Percentiles rank a stretch among this genome's conserved stretches.
These are phyloP conservation scores for Aspergillus ellipticus DNA, from an alignment of 495 filamentous ascomycete genomes.

Conservation along the genomic window DNA sequence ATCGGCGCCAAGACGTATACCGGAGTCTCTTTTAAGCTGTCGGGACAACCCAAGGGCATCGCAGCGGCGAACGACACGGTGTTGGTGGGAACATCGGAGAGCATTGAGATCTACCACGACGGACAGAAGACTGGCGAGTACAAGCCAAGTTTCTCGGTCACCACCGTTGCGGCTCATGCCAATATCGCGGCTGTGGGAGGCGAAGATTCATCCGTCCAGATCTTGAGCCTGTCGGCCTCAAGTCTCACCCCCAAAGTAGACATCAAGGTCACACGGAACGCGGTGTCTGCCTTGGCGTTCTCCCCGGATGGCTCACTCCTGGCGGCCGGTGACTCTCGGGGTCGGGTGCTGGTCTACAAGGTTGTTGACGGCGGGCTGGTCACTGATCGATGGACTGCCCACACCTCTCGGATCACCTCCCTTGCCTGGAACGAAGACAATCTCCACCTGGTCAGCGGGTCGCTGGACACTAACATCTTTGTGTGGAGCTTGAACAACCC, in stretches of 20 bases:
- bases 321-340: slow-evolving; percentile 76
- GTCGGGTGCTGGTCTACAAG: slow-evolving; percentile 78
- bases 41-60: slow-evolving; percentile 60
- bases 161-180: slow-evolving; percentile 64
- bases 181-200: slow-evolving; percentile 70
- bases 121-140: slow-evolving; percentile 53
- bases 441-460: slow-evolving; percentile 76
- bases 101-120: slow-evolving; percentile 62
- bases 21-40: slow-evolving; percentile 47
- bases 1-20: slow-evolving; percentile 55
- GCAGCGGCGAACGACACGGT: slow-evolving; percentile 42
- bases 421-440: slow-evolving; percentile 78
- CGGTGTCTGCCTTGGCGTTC: slow-evolving; percentile 64
- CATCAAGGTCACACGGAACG: slow-evolving; percentile 39
- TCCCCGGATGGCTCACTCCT: slow-evolving; percentile 68
- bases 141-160: slow-evolving; percentile 64
- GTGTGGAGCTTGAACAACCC: slow-evolving; percentile 88
- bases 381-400: slow-evolving; percentile 79
- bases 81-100: slow-evolving; percentile 62
- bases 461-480: slow-evolving; percentile 83
- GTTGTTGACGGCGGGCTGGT: slow-evolving; percentile 41
- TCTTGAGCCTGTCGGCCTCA: slow-evolving; percentile 59
- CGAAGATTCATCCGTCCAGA: slow-evolving; percentile 64
- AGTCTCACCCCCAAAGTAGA: slow-evolving; percentile 42
- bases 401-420: slow-evolving; percentile 79